Percentiles rank a stretch among this genome's conserved stretches.
Evolutionary conservation across 805 yeast genomes (phyloP).

Genomic region (Nakazawaea pomicola): DNA sequence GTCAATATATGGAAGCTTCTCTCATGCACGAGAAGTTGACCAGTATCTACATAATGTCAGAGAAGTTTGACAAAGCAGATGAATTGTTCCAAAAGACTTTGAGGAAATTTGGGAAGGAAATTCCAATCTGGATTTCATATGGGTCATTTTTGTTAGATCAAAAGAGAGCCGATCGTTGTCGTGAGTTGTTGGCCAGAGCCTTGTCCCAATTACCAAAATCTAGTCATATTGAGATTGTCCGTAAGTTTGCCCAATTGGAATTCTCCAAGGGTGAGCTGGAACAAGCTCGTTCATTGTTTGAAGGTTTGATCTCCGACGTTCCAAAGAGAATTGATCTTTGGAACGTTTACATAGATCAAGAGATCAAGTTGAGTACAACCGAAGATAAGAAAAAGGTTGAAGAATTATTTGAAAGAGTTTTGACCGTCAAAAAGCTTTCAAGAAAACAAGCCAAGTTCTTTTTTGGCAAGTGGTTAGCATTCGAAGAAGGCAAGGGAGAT

Average conservation of each 20-base stretch:
- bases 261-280: constrained; percentile 85
- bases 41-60: constrained; percentile 69
- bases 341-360: constrained; percentile 95
- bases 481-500: constrained; percentile 67
- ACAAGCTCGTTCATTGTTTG: constrained; percentile 91
- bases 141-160: constrained; percentile 71
- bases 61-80: constrained; percentile 67
- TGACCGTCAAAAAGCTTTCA: constrained; percentile 55
- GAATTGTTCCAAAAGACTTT: constrained; percentile 58
- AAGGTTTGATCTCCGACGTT: constrained; percentile 84
- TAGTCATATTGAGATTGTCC: constrained; percentile 72
- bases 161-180: constrained; percentile 54
- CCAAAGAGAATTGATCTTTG: constrained; percentile 91
- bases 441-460: constrained; percentile 92
- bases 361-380: constrained; percentile 47
- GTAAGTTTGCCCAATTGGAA: constrained; percentile 86
- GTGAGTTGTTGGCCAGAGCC: constrained; percentile 68
- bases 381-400: constrained; percentile 65
- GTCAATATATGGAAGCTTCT: constrained; percentile 88
- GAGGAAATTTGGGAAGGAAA: constrained; percentile 75
- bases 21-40: constrained; percentile 77
- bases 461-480: constrained; percentile 86
- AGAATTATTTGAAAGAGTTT: constrained; percentile 77
- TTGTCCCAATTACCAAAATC: constrained; percentile 66
- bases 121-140: constrained; percentile 76